These are phyloP conservation scores for Medicago ruthenica DNA, from an alignment of 306 rosid species.

Conservation along the genomic window DNA sequence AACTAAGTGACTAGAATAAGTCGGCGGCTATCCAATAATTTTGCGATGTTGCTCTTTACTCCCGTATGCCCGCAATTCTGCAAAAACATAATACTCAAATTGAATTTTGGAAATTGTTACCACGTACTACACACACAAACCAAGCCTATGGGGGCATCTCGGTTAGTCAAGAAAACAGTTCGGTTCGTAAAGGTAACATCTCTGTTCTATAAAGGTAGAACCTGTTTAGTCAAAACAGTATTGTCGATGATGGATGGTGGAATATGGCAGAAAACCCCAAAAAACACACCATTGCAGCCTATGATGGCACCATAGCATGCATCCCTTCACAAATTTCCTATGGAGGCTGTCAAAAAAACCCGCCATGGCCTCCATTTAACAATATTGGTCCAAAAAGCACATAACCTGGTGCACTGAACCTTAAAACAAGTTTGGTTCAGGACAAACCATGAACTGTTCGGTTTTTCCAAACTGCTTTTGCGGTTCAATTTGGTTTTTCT, in stretches of 20 bases:
- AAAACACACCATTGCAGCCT: too few species aligned
- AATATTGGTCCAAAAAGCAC: not conserved
- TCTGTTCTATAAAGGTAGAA: not conserved
- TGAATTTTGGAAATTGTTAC: not conserved
- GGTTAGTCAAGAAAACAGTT: not conserved
- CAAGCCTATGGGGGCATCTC: not conserved
- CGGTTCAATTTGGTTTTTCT: not conserved
- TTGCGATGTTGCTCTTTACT: constrained; percentile 35
- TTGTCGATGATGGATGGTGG: too few species aligned
- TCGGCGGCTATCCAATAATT: constrained; percentile 7
- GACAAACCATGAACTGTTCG: not conserved
- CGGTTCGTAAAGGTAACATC: not conserved
- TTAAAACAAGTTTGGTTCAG: not conserved
- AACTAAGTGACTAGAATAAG: not conserved
- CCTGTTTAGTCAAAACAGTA: not conserved
- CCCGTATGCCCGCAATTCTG: constrained; percentile 31
- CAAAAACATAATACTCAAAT: constrained; percentile 15
- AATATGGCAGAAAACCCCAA: too few species aligned
- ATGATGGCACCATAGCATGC: too few species aligned
- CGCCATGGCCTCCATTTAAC: too few species aligned
- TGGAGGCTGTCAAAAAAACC: too few species aligned
- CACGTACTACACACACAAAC: not conserved
- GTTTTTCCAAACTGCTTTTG: not conserved
- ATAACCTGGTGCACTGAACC: not conserved
- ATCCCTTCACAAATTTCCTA: too few species aligned